A percentile compares a stretch with the other conserved stretches of the same genome.
phyloP scores from a whole-genome alignment of 139 green algal genomes.

The Chara braunii region DNA sequence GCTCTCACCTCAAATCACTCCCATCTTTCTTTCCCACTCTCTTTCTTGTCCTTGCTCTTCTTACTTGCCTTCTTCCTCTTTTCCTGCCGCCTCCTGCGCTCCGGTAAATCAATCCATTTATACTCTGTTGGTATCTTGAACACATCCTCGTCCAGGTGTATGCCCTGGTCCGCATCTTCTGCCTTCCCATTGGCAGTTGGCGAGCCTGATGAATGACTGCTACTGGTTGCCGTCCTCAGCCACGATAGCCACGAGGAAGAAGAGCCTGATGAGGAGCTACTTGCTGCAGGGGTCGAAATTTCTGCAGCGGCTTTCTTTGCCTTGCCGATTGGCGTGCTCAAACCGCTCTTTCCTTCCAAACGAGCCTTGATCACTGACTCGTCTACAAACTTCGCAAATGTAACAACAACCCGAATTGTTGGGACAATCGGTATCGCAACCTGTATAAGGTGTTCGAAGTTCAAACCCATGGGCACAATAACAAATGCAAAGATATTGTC shows the following conservation, averaged over 20 bases:
- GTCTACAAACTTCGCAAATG: slow-evolving; percentile 22
- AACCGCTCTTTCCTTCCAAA: slow-evolving; percentile 14
- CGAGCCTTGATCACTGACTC: slow-evolving; percentile 2
- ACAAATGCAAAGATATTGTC: too few species aligned
- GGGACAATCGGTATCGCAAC: slow-evolving; percentile 33
- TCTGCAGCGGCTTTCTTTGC: slow-evolving; percentile 1
- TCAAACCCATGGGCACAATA: too few species aligned
- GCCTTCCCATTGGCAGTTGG: not conserved
- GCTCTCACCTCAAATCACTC: too few species aligned
- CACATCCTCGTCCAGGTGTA: slow-evolving; percentile 4
- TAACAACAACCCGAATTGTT: slow-evolving; percentile 27
- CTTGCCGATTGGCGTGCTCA: slow-evolving; percentile 18
- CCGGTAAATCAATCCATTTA: slow-evolving; percentile 17
- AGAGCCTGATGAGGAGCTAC: not conserved
- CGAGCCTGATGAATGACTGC: not conserved
- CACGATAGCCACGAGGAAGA: slow-evolving; percentile 11
- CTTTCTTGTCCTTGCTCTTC: slow-evolving; percentile 15
- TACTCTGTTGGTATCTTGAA: slow-evolving; percentile 30
- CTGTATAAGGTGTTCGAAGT: too few species aligned
- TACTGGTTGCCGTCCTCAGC: slow-evolving; percentile 9
- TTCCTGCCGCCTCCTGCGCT: slow-evolving; percentile 25
- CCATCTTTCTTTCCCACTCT: slow-evolving; percentile 1
- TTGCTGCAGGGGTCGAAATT: not conserved
- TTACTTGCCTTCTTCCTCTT: slow-evolving; percentile 7
- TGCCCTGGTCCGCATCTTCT: slow-evolving; percentile 5